Evolutionary conservation across 768 basidiomycete species (phyloP), one percentile per base, ranked within the genome.

Genomic region (Neoboletus magnificus): DNA sequence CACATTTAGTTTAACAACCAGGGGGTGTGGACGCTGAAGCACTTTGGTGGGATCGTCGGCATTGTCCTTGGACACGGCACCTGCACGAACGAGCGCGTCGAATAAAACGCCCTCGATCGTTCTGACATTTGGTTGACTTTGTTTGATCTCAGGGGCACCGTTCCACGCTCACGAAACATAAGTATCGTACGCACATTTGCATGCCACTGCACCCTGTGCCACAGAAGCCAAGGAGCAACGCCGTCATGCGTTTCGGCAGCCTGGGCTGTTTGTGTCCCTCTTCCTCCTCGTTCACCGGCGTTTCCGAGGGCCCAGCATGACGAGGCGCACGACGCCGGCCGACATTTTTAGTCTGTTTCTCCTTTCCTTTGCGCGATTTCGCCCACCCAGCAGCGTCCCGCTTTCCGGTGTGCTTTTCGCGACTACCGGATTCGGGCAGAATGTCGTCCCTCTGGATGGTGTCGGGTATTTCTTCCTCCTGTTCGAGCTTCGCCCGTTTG

Each of bases 21-120:
- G 48, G 5, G 5, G 27, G n/a, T 2, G 22, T 13, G 20, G n/a
- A 39, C 15, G 33, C 1, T 3, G 11, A 52, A 66, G 51, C 53
- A 91, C 93, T 77, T 98, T 98, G 27, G 83, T 81, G 29, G 93
- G 88, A 70, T 97, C 87, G 57, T 91, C 84, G 4, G 95, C 85
- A 65, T 99, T 99, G 71, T 98, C 96, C 58, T 86, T 79, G 27
- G 93, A 96, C n/a, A 99, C 88, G 5, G 93, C 94, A 11, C 95
- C 96, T 3, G 87, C 88, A 61, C 88, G 86, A 27, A 93, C 87
- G 46, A 98, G 77, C 0, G 94, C 93, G 42, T 86, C 82, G 64
- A 97, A 99, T 32, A 99, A 70, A 39, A 85, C 82, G 20, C 92
- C 91, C 72, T 98, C 97, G 59, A 99, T 93, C 1, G 97, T 98